phyloP scores from a whole-genome alignment of 257 asterid species.

The Coffea canephora region DNA sequence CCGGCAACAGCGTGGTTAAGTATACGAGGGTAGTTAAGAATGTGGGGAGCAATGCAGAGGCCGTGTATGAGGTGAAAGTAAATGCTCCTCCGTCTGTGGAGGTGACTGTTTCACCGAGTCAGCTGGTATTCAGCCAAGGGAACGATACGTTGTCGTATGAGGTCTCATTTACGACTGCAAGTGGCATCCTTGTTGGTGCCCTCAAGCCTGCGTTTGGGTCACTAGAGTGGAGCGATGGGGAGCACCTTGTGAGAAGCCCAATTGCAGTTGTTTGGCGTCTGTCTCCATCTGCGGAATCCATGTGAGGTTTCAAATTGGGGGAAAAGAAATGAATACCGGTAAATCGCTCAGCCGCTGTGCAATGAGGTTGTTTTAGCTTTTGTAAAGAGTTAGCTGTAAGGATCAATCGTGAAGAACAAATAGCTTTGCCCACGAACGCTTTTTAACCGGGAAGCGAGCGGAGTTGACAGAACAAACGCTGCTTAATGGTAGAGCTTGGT shows the following conservation, averaged over 20 bases:
- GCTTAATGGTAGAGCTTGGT: not conserved
- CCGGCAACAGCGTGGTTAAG: conserved; percentile 38
- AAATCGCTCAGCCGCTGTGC: too few species aligned
- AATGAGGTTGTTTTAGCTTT: not conserved
- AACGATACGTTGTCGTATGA: conserved; percentile 55
- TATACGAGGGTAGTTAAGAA: conserved; percentile 69
- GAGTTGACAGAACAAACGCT: not conserved
- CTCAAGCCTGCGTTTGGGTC: conserved; percentile 62
- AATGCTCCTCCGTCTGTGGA: conserved; percentile 64
- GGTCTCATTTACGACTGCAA: conserved; percentile 46
- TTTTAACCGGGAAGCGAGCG: too few species aligned
- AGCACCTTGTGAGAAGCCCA: conserved; percentile 76
- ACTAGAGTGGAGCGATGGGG: conserved; percentile 72
- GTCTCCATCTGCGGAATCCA: conserved; percentile 38
- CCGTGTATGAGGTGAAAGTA: conserved; percentile 63
- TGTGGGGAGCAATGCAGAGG: conserved; percentile 48
- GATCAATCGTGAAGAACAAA: not conserved
- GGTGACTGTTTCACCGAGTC: conserved; percentile 65
- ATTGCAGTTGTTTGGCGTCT: conserved; percentile 56
- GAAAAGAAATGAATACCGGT: too few species aligned
- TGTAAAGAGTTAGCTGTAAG: not conserved
- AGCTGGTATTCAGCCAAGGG: conserved; percentile 50
- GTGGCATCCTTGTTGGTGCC: conserved; percentile 17
- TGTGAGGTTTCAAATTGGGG: conserved; percentile 27
- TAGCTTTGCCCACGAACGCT: too few species aligned